Evolutionary conservation across 371 early-diverging fungal species (phyloP).

Genomic region (Scutellospora calospora): DNA sequence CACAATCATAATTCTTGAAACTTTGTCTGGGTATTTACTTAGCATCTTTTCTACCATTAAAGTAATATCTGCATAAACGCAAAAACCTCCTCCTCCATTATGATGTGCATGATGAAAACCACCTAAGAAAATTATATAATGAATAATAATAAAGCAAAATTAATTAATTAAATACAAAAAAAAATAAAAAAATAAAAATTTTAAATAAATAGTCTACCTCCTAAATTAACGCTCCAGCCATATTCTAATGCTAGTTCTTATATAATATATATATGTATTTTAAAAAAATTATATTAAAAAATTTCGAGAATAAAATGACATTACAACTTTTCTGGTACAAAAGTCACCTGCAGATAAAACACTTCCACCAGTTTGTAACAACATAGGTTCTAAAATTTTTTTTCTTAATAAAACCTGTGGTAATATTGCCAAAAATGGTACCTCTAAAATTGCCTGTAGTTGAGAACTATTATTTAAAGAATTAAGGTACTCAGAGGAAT

Average conservation of each 20-base stretch:
- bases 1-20: constrained; percentile 45
- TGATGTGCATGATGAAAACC: constrained; percentile 46
- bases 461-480: constrained; percentile 20
- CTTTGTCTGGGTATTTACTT: constrained; percentile 18
- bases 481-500: constrained; percentile 43
- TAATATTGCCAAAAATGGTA: constrained; percentile 40
- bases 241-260: constrained; percentile 41
- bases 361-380: constrained; percentile 45
- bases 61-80: constrained; percentile 45
- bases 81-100: constrained; percentile 44
- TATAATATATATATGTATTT: too few species aligned
- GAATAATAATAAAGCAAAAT: background rate
- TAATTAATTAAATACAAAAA: background rate
- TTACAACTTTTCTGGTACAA: too few species aligned
- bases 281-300: too few species aligned
- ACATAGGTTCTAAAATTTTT: constrained; percentile 43
- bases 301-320: too few species aligned
- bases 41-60: constrained; percentile 36
- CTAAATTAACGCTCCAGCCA: constrained; percentile 46
- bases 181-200: background rate
- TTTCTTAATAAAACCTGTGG: constrained; percentile 35
- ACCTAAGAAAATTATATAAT: background rate
- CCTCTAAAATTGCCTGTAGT: constrained; percentile 42
- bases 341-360: constrained; percentile 33
- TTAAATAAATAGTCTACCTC: background rate